Percentiles rank a stretch among this genome's conserved stretches.
phyloP scores from a whole-genome alignment of 352 stramenopile genomes.

The Elongisporangium prolatum region DNA sequence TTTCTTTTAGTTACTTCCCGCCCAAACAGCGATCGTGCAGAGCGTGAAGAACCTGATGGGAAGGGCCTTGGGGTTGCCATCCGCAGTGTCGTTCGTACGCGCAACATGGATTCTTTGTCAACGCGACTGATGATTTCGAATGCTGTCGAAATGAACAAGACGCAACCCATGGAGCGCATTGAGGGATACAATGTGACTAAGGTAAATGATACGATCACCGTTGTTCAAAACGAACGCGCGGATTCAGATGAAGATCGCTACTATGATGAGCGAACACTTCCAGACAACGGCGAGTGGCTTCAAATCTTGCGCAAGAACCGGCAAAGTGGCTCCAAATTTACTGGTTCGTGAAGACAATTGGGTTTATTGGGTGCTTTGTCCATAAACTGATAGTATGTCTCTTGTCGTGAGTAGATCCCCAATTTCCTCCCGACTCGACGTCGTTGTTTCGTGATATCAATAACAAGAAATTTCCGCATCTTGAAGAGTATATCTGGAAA shows the following conservation, averaged over 20 bases:
- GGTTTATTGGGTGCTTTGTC: background rate
- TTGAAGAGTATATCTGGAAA: conserved; percentile 77
- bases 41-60: conserved; percentile 61
- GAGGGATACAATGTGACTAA: conserved; percentile 77
- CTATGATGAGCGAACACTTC: conserved; percentile 60
- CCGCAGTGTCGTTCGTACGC: conserved; percentile 38
- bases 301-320: conserved; percentile 71
- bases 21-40: conserved; percentile 35
- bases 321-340: conserved; percentile 70
- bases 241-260: conserved; percentile 58
- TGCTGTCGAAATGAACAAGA: conserved; percentile 62
- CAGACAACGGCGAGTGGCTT: conserved; percentile 68
- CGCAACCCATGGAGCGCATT: conserved; percentile 36
- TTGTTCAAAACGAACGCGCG: conserved; percentile 61
- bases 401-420: conserved; percentile 33
- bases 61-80: conserved; percentile 56
- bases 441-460: conserved; percentile 63
- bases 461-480: conserved; percentile 65
- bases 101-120: conserved; percentile 73
- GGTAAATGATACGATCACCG: conserved; percentile 61
- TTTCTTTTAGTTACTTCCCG: conserved; percentile 23
- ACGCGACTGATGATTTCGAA: conserved; percentile 70
- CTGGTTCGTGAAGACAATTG: conserved; percentile 18
- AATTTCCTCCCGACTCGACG: conserved; percentile 64
- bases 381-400: background rate